Evolutionary conservation across 2,329 filamentous ascomycete species (phyloP), one percentile per base, ranked within the genome.

Genomic region (Colletotrichum eleusines): DNA sequence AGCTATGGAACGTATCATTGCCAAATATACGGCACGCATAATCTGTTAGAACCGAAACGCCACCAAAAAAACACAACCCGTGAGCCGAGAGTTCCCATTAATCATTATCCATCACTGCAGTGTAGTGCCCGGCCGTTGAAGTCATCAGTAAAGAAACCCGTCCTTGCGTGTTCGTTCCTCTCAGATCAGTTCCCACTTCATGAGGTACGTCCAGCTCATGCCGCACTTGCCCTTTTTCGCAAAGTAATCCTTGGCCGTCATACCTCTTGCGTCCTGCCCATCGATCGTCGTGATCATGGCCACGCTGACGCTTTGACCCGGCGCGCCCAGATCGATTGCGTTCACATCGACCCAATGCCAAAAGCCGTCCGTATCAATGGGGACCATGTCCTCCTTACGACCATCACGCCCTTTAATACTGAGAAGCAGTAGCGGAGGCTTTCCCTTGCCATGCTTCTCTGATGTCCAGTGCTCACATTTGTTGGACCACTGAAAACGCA

Each of bases 381-480:
- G 89, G 1, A 95, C 81, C 65, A 89, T 86, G 53, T 94, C 89
- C 12, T 91, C 87, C 61, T 91, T 88, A 9, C 87, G 83, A 0
- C 92, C 93, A 74, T 94, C 90, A 4, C 86, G 75, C 0, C 90
- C 92, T 33, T 90, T 85, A 35, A 94, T 86, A 66, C 86, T 86
- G 23, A 97, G 82, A 66, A 96, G 81, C 76, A 95, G 89, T 54
- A 94, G 82, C 68, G 90, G 92, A 54, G 89, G 86, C 71, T 87
- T 88, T 0, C 91, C 91, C 64, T 84, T 81, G 0, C 92, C 92
- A 73, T 92, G 86, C 72, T 86, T 87, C 74, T 91, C 87, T n/a
- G 91, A 84, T 53, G 90, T 90, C 93, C 93, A 97, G 79, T 98
- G 95, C 76, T 90, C 88, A 78, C 95, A 98, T 14, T 91, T 77